Evolutionary conservation across 441 rosid genomes (phyloP), one percentile per base, ranked within the genome.

Genomic region (Dalechampia spathulata): DNA sequence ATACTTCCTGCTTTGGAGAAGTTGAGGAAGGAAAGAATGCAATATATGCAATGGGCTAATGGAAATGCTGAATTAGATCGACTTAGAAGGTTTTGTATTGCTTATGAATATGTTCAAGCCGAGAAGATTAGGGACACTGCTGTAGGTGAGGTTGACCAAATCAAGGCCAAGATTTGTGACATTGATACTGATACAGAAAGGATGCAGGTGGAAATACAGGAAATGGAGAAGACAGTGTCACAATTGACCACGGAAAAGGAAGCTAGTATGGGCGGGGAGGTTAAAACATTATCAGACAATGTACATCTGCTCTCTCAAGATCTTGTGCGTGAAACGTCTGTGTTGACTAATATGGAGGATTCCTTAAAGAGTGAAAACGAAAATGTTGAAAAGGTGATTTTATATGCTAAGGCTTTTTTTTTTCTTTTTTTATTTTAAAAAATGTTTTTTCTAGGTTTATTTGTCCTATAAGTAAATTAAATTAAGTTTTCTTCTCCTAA

Each of bases 21-120:
- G 73, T 65, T 93, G 60, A 90, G 96, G 80, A 93, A 80, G 76
- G 96, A 93, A 63, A 69, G 86, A 52, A 74, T 76, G 62, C 97
- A 90, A 19, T 94, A 94, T 64, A 87, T 94, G 97, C 97, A 87
- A 58, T 94, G 99, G 99, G 84, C 99, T 66, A 87, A 83, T 41
- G 94, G 94, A 20, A 94, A 76, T 65, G 81, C 95, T 8, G 96
- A 90, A 50, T 66, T 94, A 14, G 99, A 94, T 65, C 73, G 95
- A 34, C 81, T 94, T 3, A 94, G 76, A 68, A 81, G 97, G 75
- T 94, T 90, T 63, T 94, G 92, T 70, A 66, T 87, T 54, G 97
- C 95, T 9, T 87, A 82, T 75, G 99, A 87, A 17, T 94, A 77
- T 61, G 82, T 86, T 64, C 91, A 86, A 66, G 97, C 95, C 9